phyloP scores from a whole-genome alignment of 352 stramenopile genomes.

The Phytophthora multivora region DNA sequence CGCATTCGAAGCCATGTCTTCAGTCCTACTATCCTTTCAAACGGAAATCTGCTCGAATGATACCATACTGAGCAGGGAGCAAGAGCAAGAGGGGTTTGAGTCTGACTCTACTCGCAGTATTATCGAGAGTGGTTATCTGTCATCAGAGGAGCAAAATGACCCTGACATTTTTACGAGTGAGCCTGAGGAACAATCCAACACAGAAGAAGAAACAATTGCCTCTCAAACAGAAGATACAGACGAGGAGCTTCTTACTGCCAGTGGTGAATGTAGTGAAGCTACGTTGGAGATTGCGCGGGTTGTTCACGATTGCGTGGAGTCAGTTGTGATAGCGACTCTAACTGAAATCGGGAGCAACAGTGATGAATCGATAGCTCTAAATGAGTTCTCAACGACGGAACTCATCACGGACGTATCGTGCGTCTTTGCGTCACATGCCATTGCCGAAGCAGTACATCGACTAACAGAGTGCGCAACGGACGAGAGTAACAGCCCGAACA shows the following conservation, averaged over 20 bases:
- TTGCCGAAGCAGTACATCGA: constrained; percentile 19
- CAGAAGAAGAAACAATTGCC: not conserved
- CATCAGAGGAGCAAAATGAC: constrained; percentile 20
- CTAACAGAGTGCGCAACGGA: not conserved
- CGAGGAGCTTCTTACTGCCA: not conserved
- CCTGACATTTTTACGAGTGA: not conserved
- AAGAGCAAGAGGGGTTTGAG: constrained; percentile 13
- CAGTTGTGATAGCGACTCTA: not conserved
- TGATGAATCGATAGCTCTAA: not conserved
- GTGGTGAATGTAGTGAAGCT: too few species aligned
- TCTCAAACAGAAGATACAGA: not conserved
- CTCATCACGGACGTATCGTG: constrained; percentile 12
- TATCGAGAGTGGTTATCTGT: constrained; percentile 1
- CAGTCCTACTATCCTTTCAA: constrained; percentile 8
- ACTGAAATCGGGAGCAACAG: not conserved
- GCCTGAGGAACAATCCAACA: not conserved
- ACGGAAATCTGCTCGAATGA: not conserved
- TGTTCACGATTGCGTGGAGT: constrained; percentile 1
- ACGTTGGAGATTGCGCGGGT: not conserved
- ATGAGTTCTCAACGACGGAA: constrained; percentile 13
- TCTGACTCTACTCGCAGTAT: constrained; percentile 15
- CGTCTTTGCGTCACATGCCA: constrained; percentile 15
- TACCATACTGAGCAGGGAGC: not conserved
- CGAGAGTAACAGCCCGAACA: too few species aligned
- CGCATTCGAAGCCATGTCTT: constrained; percentile 14